Evolutionary conservation across 805 yeast genomes (phyloP), one percentile per base, ranked within the genome.

Genomic region (Ogataea neopini): DNA sequence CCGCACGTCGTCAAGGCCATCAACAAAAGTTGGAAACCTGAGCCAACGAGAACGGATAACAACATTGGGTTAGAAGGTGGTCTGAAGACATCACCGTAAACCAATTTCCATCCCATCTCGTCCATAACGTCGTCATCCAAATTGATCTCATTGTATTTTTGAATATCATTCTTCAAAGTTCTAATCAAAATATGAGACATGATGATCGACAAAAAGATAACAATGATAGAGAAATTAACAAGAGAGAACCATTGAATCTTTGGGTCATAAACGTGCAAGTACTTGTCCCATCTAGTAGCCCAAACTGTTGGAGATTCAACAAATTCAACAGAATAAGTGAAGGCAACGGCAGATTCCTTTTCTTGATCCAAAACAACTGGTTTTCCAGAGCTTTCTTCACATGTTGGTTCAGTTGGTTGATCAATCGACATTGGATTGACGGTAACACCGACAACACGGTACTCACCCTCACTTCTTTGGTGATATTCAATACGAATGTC

Each of bases 281-380:
- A 94, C 68, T 89, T 88, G 68, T 94, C 99, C 99, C 99, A 94
- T 71, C 99, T 83, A 2, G 98, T 92, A 28, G 97, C 98, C 98
- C 98, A 94, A 3, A 83, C 80, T 2, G 94, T 87, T 5, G 73
- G 74, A 7, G 92, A 84, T 45, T 77, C 78, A 17, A 70, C 65
- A 75, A 92, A 94, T 29, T 64, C 70, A 15, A 92, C 94, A 2
- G 94, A 83, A 68, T 94, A 94, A n/a, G 96, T 80, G 71, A 81
- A 94, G 15, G 74, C 63, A n/a, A 92, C 96, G 1, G 66, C 63
- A 5, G 83, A 76, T 29, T 76, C 81, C 11, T 62, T 63, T 17
- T 75, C 76, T 41, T 76, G 76, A 42, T 69, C 70, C 56, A 88
- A 73, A 3, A 58, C 56, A 26, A 86, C 74, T 5, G 80, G 78